Base-by-base conservation (phyloP, 164 flowering plant species). In the Nelumbo lutea region DNA sequence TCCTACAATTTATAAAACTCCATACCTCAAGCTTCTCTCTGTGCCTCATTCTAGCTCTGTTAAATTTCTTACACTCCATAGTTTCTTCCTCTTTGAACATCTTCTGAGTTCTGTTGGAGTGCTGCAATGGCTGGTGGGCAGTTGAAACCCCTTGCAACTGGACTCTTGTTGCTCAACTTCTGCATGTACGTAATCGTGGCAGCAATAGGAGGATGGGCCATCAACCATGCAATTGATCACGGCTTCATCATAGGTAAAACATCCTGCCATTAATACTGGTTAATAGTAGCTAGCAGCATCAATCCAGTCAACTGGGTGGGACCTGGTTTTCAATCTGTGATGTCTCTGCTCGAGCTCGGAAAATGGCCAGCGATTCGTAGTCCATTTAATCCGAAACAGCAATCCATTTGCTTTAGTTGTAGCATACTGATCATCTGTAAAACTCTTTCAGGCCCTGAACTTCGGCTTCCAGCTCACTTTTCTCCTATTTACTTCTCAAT, bases 141-240 rank as follows among this genome's bases (percentile, higher is more conserved):
- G 73, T n/a, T 81, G 62, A 91, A 84, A 70, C 74, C 87, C 4
- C 77, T 77, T 8, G 96, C 90, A 5, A 14, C 73, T 2, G 62
- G 83, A 43, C 93, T 94, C 78, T 64, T 91, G 72, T 41, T 78
- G 48, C 90, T 94, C 47, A 94, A 94, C 72, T 86, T 94, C 73
- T 94, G 97, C 79, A 91, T 94, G 98, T 90, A 84, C 69, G 83
- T 67, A 42, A 74, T 91, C 3, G 79, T 94, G 42, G 66, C 86
- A n/a, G 87, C 87, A 61, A 88, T 94, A 41, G 97, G 95, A 61
- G 89, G 87, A 0, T 94, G 97, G 97, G 96, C 96, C 0, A 73
- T 89, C 72, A 88, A 94, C 45, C 52, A 69, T 59, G 95, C 98
- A 0, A 90, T 91, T 40, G 83, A 94, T 55, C 85, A 85, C 72